Evolutionary conservation across 1,284 basidiomycete genomes (phyloP), one percentile per base, ranked within the genome.

Genomic region (Sanguinoderma infundibulare): DNA sequence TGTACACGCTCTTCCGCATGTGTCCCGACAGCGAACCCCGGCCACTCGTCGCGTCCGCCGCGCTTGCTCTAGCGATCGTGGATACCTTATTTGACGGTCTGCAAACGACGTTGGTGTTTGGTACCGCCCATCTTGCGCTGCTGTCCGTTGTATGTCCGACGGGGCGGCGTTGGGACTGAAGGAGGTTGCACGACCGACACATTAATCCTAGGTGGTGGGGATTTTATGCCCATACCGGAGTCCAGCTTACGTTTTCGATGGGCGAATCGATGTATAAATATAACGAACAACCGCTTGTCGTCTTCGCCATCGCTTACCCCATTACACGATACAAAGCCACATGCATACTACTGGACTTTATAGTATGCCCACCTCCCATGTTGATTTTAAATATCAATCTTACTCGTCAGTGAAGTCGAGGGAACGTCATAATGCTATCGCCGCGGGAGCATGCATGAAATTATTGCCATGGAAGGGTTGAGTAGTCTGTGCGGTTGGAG

Each of bases 61-160:
- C 82, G 50, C 66, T 78, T 34, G 64, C 73, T 5, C 75, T 78
- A 2, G 84, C 82, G 1, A 64, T 84, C 36, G 59, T 74, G 55
- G 83, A 85, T 72, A 83, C 80, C 7, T 74, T 79, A 66, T 76
- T 81, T 30, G 83, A 82, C 47, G 70, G 71, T 5, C 54, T 81
- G 14, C 65, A 65, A 59, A 66, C 75, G 15, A 80, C 80, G 2
- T 51, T 78, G 4, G 62, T 77, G 36, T 70, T 85, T 26, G 80
- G 75, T 0, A 40, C 72, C 10, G 65, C 78, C 10, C 83, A 85
- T 70, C 46, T 79, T 10, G 71, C 67, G 34, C 61, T 77, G 12
- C 55, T 74, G 10, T 53, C 64, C 50, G 56, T 69, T 24, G 68
- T 64, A 10, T 66, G 64, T 20, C 67, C 63, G 51, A 44, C 54